Conservation (phyloP, 169 alveolate species). For the Plasmodium sp. region DNA sequence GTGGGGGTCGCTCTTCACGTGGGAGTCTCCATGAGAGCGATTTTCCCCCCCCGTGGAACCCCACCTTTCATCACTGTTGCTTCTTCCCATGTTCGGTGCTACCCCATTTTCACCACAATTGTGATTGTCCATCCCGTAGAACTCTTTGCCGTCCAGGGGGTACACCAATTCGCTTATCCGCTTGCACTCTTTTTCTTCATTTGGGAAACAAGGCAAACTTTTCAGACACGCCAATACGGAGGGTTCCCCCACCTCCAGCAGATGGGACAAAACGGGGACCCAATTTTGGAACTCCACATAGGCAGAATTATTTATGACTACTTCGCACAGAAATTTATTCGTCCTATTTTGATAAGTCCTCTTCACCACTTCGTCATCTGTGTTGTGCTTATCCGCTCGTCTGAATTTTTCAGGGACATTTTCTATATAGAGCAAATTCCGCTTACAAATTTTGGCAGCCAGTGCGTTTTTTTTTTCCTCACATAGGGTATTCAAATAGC, state of each 20-base stretch:
- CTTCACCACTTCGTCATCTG: background rate
- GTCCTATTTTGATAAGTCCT: background rate
- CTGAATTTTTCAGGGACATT: conserved; percentile 20
- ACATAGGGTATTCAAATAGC: conserved; percentile 23
- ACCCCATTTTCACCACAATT: background rate
- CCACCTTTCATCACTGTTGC: background rate
- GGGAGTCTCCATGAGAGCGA: background rate
- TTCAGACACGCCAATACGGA: background rate
- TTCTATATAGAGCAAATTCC: conserved; percentile 27
- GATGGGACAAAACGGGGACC: conserved; percentile 8
- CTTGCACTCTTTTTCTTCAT: conserved; percentile 26
- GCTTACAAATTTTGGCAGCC: background rate
- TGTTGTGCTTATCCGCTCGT: background rate
- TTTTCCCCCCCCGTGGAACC: background rate
- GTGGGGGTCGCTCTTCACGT: background rate
- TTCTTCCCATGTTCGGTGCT: background rate
- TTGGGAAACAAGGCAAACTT: conserved; percentile 33
- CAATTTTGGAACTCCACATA: conserved; percentile 26
- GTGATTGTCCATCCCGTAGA: background rate
- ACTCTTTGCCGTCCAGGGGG: conserved; percentile 8
- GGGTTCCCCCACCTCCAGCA: background rate
- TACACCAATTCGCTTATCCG: conserved; percentile 11
- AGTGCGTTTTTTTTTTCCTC: background rate
- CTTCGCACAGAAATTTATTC: conserved; percentile 23
- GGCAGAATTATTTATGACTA: conserved; percentile 7